These are phyloP conservation scores for Aureoboletus auriporus DNA, from an alignment of 768 basidiomycete genomes.

Conservation along the genomic window DNA sequence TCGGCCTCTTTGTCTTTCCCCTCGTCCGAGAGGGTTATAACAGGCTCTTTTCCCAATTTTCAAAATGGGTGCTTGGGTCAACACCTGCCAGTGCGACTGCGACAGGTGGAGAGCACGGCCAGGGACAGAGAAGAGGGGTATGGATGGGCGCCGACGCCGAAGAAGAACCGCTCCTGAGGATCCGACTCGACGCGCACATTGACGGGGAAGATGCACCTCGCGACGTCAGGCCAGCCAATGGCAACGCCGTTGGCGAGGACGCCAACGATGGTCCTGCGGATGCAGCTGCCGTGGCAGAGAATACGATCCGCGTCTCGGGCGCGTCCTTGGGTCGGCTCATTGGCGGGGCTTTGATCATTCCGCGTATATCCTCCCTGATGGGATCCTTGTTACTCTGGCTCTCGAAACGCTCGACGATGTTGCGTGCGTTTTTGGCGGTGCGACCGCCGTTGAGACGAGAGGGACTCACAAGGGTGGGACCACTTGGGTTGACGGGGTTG, in stretches of 20 bases:
- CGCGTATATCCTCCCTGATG: constrained; percentile 63
- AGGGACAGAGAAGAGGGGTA: constrained; percentile 12
- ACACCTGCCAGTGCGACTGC: constrained; percentile 5
- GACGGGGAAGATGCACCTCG: constrained; percentile 24
- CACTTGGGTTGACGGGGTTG: constrained; percentile 10
- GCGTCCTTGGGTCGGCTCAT: constrained; percentile 62
- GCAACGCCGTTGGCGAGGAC: constrained; percentile 4
- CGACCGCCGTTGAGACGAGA: constrained; percentile 11
- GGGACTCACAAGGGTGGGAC: constrained; percentile 11
- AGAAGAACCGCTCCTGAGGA: constrained; percentile 28
- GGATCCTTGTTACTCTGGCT: constrained; percentile 54
- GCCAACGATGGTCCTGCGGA: constrained; percentile 18
- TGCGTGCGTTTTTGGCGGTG: constrained; percentile 25
- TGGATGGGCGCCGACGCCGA: constrained; percentile 23
- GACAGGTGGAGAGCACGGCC: constrained; percentile 6
- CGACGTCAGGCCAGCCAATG: constrained; percentile 4
- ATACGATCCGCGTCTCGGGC: constrained; percentile 53
- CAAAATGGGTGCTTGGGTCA: constrained; percentile 43
- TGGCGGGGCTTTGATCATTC: constrained; percentile 66
- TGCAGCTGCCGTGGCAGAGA: constrained; percentile 51
- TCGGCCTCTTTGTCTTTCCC: constrained; percentile 51
- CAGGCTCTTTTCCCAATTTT: constrained; percentile 35
- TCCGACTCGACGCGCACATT: constrained; percentile 32
- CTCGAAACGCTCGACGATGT: constrained; percentile 34
- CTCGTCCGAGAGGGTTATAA: constrained; percentile 44